Base-by-base conservation (phyloP, 495 filamentous ascomycete genomes). In the Hypoxylon rickii region DNA sequence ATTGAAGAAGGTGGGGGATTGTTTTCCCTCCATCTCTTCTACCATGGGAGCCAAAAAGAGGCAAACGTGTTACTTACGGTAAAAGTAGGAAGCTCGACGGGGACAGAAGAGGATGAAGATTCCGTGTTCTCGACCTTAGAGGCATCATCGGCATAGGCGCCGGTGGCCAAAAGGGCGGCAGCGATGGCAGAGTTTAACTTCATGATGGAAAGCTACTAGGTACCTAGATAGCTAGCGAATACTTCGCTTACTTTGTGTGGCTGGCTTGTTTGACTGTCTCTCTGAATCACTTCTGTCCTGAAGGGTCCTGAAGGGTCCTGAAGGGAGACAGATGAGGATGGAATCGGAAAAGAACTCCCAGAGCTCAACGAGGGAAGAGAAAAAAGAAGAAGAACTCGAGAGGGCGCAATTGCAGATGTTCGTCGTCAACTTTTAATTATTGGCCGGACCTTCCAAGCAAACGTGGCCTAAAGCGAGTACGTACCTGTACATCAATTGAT, bases 181-280 rank as follows among this genome's bases (percentile, higher is more conserved):
- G 87, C 83, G 62, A 86, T 84, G 66, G 88, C 82, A 71, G 89
- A 83, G 75, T 90, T 83, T 76, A 90, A 86, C 87, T 89, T 93
- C 74, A 78, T 88, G 75, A 48, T 71, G 69, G 40, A 49, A 51
- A 47, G 48, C 46, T 58, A 19, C 37, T 52, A 64, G 60, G n/a
- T n/a, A n/a, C n/a, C n/a, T n/a, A n/a, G n/a, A n/a, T n/a, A n/a
- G n/a, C n/a, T n/a, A n/a, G n/a, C n/a, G n/a, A n/a, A n/a, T n/a
- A n/a, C n/a, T n/a, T n/a, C n/a, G n/a, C n/a, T n/a, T n/a, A n/a
- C n/a, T n/a, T n/a, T n/a, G n/a, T n/a, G n/a, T n/a, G 53, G 38
- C 53, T 44, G 26, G 12, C 21, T 29, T 40, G 32, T 16, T 45
- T 33, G 29, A 33, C 39, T 56, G 4, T 37, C 44, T 45, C 36